phyloP scores from a whole-genome alignment of 1,284 basidiomycete species.

The Apiotrichum veenhuisii region DNA sequence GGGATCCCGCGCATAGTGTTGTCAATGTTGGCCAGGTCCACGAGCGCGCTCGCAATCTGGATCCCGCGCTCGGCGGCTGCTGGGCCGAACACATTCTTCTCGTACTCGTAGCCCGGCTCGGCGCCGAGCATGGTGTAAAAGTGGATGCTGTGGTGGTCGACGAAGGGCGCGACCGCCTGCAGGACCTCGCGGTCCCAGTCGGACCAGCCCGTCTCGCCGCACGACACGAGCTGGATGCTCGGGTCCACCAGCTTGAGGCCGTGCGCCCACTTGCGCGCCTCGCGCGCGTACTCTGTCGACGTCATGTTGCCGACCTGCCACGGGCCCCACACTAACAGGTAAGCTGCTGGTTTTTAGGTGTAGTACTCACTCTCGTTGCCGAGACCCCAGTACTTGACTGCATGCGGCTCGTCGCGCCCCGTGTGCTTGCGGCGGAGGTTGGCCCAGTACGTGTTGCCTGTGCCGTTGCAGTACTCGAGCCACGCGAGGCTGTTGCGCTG shows the following conservation, averaged over 20 bases:
- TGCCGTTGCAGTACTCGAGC: slow-evolving; percentile 64
- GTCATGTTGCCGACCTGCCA: slow-evolving; percentile 66
- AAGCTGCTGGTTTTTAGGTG: too few relatives aligned
- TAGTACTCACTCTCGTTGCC: slow-evolving; percentile 49
- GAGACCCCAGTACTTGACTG: slow-evolving; percentile 53
- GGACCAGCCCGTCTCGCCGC: slow-evolving; percentile 55
- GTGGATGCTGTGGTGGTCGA: slow-evolving; percentile 51
- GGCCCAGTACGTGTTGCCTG: slow-evolving; percentile 56
- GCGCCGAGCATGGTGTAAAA: slow-evolving; percentile 41
- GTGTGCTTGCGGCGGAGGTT: slow-evolving; percentile 59
- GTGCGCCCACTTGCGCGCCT: slow-evolving; percentile 63
- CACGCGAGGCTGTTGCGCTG: slow-evolving; percentile 55
- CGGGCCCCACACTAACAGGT: slow-evolving; percentile 56
- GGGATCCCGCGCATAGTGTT: slow-evolving; percentile 25
- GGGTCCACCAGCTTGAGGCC: slow-evolving; percentile 61
- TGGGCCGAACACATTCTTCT: slow-evolving; percentile 53
- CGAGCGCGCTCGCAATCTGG: slow-evolving; percentile 48
- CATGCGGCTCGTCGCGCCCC: slow-evolving; percentile 59
- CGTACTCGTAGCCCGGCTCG: slow-evolving; percentile 44
- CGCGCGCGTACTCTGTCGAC: slow-evolving; percentile 59
- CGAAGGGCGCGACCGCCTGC: slow-evolving; percentile 34
- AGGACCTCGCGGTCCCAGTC: slow-evolving; percentile 52
- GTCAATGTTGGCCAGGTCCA: slow-evolving; percentile 49
- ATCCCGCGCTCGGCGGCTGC: slow-evolving; percentile 50
- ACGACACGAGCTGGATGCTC: slow-evolving; percentile 58